A percentile compares a stretch with the other conserved stretches of the same genome.
Conservation (phyloP, 352 stramenopile genomes). For the Phytophthora capsici region DNA sequence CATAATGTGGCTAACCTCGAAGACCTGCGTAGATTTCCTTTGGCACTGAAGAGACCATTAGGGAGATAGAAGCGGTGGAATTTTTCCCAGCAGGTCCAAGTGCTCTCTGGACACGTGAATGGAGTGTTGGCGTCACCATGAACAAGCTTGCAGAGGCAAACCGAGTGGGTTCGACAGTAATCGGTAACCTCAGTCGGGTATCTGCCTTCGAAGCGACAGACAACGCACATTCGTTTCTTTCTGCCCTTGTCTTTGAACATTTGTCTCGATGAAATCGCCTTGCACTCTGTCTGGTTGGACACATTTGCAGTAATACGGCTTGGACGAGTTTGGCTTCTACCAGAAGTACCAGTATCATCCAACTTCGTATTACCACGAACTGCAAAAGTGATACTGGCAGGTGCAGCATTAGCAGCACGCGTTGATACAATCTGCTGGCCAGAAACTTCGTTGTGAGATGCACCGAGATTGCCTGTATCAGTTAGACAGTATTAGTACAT, state of each 20-base stretch:
- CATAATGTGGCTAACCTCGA: too few relatives aligned
- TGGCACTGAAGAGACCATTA: conserved; percentile 5
- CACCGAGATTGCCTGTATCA: too few relatives aligned
- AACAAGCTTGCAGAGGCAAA: conserved; percentile 12
- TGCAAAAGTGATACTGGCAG: too few relatives aligned
- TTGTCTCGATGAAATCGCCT: background rate
- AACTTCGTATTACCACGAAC: too few relatives aligned
- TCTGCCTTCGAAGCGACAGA: conserved; percentile 13
- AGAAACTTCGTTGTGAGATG: too few relatives aligned
- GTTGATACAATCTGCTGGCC: too few relatives aligned
- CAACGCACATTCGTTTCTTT: conserved; percentile 12
- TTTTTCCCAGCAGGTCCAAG: conserved; percentile 23
- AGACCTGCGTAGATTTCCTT: conserved; percentile 5
- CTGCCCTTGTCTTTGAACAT: conserved; percentile 2
- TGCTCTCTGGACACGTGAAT: conserved; percentile 5
- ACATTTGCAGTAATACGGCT: too few relatives aligned
- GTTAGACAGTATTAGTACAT: too few relatives aligned
- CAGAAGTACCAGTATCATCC: too few relatives aligned
- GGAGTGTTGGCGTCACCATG: background rate
- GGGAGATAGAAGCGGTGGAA: conserved; percentile 10
- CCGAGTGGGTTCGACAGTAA: conserved; percentile 3
- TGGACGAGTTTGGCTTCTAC: too few relatives aligned
- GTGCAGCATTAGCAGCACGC: too few relatives aligned
- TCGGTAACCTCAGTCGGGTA: conserved; percentile 14
- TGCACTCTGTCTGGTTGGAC: too few relatives aligned